Base-by-base conservation (phyloP, 2,329 filamentous ascomycete species). In the Paraphoma sp. region DNA sequence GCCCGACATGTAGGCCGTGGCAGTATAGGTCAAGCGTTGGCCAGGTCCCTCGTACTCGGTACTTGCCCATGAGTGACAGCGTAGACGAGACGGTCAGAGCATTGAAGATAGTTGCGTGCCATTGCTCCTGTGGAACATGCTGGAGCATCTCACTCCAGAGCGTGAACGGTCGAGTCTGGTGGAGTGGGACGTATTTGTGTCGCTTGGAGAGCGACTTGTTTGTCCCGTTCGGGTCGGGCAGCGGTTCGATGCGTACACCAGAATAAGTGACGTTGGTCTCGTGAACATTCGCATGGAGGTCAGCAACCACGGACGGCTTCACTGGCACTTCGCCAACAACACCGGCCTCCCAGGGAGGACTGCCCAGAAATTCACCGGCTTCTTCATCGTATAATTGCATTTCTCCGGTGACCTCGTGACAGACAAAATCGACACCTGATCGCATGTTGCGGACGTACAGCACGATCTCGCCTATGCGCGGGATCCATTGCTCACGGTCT, bases 221-320 rank as follows among this genome's bases (percentile, higher is more conserved):
- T 0, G 44, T 54, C 14, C 77, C 75, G 59, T 84, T 81, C 0
- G 83, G 81, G 56, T 85, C 73, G 0, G 85, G 80, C 11, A 87
- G 71, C 0, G 83, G 84, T 62, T 88, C 86, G 1, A 88, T 76
- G 0, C 86, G 81, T 54, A 86, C 83, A 0, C 85, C 85, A 28
- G 81, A 81, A 54, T 81, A 80, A 51, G 80, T 83, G 11, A 86
- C 69, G 11, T 73, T 78, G 33, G 66, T 75, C 36, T 73, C 63
- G 45, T 82, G 80, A 0, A 72, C 49, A 11, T 79, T 69, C 4
- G 73, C 62, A 18, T 78, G 67, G 2, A 86, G 70, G 54, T 86
- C 83, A n/a, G 80, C 74, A 14, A 81, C 72, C 1, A 72, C 64
- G 0, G 78, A 65, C 1, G 66, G 48, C 23, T 83, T 80, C 1